phyloP scores from a whole-genome alignment of 495 filamentous ascomycete genomes.

The Xylaria flabelliformis region DNA sequence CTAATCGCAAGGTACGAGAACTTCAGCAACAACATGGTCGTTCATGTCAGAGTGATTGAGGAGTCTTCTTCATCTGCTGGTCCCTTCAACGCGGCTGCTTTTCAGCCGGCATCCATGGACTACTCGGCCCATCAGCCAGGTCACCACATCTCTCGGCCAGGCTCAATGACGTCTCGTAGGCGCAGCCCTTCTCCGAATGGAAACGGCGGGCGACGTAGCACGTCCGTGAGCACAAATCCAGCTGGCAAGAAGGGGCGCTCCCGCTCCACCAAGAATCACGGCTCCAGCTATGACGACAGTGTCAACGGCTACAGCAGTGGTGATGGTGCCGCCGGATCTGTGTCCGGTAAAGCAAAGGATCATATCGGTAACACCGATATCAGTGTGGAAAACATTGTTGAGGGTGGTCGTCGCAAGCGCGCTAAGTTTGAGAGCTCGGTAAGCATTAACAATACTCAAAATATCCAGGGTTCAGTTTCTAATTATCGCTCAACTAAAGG shows the following conservation, averaged over 20 bases:
- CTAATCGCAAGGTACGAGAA: conserved; percentile 97
- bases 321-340: conserved; percentile 75
- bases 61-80: conserved; percentile 58
- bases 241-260: conserved; percentile 67
- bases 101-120: conserved; percentile 45
- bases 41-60: conserved; percentile 87
- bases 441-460: conserved; percentile 48
- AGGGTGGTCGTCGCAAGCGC: conserved; percentile 92
- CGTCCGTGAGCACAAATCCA: conserved; percentile 66
- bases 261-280: conserved; percentile 72
- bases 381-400: conserved; percentile 95
- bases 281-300: conserved; percentile 72
- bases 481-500: conserved; percentile 59
- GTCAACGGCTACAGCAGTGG: conserved; percentile 79
- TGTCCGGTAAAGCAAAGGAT: conserved; percentile 77
- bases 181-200: conserved; percentile 83
- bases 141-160: conserved; percentile 67
- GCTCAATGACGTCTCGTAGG: conserved; percentile 70
- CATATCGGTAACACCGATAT: conserved; percentile 93
- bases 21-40: conserved; percentile 83
- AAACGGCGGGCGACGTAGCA: conserved; percentile 76
- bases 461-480: conserved; percentile 19
- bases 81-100: conserved; percentile 43
- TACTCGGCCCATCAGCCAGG: conserved; percentile 59
- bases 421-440: conserved; percentile 98